Percentiles rank a stretch among this genome's conserved stretches.
Evolutionary conservation across 495 filamentous ascomycete species (phyloP).

Genomic region (Aspergillus funiculosus): DNA sequence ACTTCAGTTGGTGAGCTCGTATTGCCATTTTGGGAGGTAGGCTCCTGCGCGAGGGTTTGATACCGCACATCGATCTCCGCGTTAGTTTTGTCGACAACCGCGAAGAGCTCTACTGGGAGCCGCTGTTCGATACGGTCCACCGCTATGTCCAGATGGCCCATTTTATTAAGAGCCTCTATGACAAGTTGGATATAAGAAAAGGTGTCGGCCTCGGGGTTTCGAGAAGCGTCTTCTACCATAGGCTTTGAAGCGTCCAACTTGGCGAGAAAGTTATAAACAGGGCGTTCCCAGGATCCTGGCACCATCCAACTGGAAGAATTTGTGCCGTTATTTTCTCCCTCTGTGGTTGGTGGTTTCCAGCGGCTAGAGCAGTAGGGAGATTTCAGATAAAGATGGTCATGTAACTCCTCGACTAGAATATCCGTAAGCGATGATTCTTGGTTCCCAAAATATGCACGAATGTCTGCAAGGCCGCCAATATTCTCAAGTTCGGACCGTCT

Average conservation of each 20-base stretch:
- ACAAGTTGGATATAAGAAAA: slow-evolving; percentile 88
- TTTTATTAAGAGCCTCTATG: slow-evolving; percentile 80
- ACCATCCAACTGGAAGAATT: slow-evolving; percentile 39
- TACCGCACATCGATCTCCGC: slow-evolving; percentile 88
- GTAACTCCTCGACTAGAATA: slow-evolving; percentile 91
- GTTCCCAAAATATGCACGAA: slow-evolving; percentile 82
- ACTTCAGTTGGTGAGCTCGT: slow-evolving; percentile 57
- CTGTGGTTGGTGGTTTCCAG: slow-evolving; percentile 62
- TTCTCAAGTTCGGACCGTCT: slow-evolving; percentile 83
- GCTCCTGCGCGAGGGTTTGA: slow-evolving; percentile 60
- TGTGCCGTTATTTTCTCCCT: slow-evolving; percentile 53
- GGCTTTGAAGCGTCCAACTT: slow-evolving; percentile 64
- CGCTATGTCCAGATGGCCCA: slow-evolving; percentile 77
- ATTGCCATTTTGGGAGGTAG: slow-evolving; percentile 41
- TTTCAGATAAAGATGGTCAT: slow-evolving; percentile 95
- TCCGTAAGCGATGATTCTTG: slow-evolving; percentile 90
- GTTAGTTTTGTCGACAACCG: slow-evolving; percentile 90
- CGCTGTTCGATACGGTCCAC: slow-evolving; percentile 88
- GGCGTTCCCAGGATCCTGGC: slow-evolving; percentile 45
- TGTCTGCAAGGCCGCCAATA: slow-evolving; percentile 81
- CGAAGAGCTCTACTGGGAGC: slow-evolving; percentile 88
- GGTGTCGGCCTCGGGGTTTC: slow-evolving; percentile 90
- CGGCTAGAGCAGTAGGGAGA: slow-evolving; percentile 92
- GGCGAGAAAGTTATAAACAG: slow-evolving; percentile 74
- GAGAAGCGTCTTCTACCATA: slow-evolving; percentile 79